Evolutionary conservation across 2,329 filamentous ascomycete species (phyloP), one percentile per base, ranked within the genome.

Genomic region (Nannizzia gypsea): DNA sequence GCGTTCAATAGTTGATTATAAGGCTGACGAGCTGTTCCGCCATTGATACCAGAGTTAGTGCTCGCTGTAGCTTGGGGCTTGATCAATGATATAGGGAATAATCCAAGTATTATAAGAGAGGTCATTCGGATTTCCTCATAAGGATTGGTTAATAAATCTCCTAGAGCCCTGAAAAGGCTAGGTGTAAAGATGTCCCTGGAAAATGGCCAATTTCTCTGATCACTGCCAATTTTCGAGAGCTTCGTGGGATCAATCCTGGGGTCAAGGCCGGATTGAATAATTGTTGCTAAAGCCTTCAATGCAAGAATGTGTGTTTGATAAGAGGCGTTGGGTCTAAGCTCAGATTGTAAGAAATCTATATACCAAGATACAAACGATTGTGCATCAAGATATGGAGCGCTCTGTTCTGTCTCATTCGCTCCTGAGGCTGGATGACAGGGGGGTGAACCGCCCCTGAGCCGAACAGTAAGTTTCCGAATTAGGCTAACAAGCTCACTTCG

Each of bases 281-380:
- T 75, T 58, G 86, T 79, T 0, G 77, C 77, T 28, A 92, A 73
- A 0, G 87, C 84, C 67, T 86, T 90, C 3, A 97, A 72, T 1
- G 89, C 84, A 1, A 88, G 88, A 54, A 91, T 88, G 66, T 96
- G 92, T 5, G 90, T 83, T 69, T 95, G 91, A 68, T 97, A 99
- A 9, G 91, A 93, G 15, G 89, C 84, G 0, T 87, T 91, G 1
- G 90, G 85, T 2, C 83, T 81, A 22, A 99, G 76, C 66, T 97
- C 90, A 40, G 77, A 76, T 58, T 83, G 80, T 4, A 96, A 72
- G 65, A 95, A 93, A 1, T 74, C 68, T 1, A 89, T 67, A 68
- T 92, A 95, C 84, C 88, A 91, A 1, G 71, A 69, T n/a, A 95
- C 65, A 67, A 95, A 96, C 0, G 58, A 54, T 44, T 63, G 59